These are phyloP conservation scores for Amphibolis antarctica DNA, from an alignment of 106 monocot genomes.

Conservation along the genomic window DNA sequence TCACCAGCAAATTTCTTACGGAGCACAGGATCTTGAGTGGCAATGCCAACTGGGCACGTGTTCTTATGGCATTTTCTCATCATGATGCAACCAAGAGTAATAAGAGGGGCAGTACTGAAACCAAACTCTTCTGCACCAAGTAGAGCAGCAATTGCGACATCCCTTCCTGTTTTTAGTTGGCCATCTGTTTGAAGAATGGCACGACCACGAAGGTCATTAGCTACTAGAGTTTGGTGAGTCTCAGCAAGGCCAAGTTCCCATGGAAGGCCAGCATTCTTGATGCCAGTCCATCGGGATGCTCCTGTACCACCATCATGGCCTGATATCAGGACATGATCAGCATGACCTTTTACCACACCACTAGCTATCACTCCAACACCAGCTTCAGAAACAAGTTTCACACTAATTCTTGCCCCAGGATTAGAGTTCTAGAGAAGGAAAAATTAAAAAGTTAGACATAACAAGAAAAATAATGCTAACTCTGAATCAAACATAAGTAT, in stretches of 20 bases:
- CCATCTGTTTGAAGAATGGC: conserved; percentile 93
- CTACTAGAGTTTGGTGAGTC: conserved; percentile 94
- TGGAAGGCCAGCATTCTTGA: conserved; percentile 96
- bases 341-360: conserved; percentile 98
- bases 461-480: not conserved
- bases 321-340: conserved; percentile 96
- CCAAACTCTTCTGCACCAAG: conserved; percentile 99
- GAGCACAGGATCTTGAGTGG: conserved; percentile 94
- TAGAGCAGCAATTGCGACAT: conserved; percentile 88
- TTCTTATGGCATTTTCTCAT: conserved; percentile 98
- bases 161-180: conserved; percentile 92
- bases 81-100: conserved; percentile 98
- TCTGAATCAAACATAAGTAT: no score
- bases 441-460: not conserved
- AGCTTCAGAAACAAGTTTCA: conserved; percentile 93
- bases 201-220: conserved; percentile 94
- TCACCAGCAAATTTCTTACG: conserved; percentile 93
- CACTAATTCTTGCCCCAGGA: conserved; percentile 88
- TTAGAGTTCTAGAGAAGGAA: conserved; percentile 61
- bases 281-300: conserved; percentile 97
- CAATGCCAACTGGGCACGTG: conserved; percentile 96
- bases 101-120: conserved; percentile 95
- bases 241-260: conserved; percentile 99
- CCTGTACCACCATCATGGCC: conserved; percentile 99
- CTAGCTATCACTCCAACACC: conserved; percentile 99